phyloP scores from a whole-genome alignment of 1,284 basidiomycete genomes.

The Boletellus sp. region DNA sequence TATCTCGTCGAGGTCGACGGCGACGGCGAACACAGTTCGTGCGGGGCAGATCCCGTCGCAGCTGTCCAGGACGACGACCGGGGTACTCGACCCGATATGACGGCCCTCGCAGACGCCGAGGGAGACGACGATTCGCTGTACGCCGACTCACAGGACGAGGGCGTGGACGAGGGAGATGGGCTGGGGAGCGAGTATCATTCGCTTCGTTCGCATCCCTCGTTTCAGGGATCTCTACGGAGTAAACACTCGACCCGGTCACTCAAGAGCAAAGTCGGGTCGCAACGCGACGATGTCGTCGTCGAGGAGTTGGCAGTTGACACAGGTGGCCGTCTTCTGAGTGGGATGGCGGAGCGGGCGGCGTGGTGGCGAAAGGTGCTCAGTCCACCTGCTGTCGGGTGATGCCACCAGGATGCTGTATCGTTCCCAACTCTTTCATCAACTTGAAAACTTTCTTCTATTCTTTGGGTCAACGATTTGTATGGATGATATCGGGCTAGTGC shows the following conservation, averaged over 20 bases:
- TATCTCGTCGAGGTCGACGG: constrained; percentile 39
- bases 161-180: constrained; percentile 16
- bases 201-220: constrained; percentile 25
- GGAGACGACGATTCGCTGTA: constrained; percentile 25
- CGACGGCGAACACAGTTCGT: constrained; percentile 3
- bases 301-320: constrained; percentile 4
- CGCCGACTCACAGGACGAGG: constrained; percentile 21
- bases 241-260: constrained; percentile 20
- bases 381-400: constrained; percentile 16
- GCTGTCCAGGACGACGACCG: constrained; percentile 3
- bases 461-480: not conserved
- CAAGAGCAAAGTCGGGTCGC: constrained; percentile 7
- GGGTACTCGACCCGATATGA: not conserved
- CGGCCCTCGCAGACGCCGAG: not conserved
- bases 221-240: constrained; percentile 22
- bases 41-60: not conserved
- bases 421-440: not conserved
- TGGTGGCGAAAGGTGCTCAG: constrained; percentile 33
- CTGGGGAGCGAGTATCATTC: constrained; percentile 32
- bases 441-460: not conserved
- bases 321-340: not conserved
- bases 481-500: not conserved
- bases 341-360: constrained; percentile 21
- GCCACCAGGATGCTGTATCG: no score
- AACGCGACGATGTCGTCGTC: not conserved